phyloP scores from a whole-genome alignment of 2,329 filamentous ascomycete species.

The Trichoderma afroharzianum region DNA sequence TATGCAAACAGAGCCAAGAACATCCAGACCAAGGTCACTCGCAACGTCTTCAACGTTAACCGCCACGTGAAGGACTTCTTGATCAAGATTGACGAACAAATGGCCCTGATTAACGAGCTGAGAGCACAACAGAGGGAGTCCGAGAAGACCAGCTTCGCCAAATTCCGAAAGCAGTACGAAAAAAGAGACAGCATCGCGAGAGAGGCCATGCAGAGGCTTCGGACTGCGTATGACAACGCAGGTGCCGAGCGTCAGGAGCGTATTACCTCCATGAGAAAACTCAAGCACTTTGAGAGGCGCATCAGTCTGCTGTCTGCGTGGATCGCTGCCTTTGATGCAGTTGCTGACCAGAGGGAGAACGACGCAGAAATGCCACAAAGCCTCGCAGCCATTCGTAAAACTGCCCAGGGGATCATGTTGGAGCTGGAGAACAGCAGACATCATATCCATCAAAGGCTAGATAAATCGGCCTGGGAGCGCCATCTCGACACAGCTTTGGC shows the following conservation, averaged over 20 bases:
- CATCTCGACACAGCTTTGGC: constrained; percentile 83
- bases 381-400: constrained; percentile 75
- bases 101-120: constrained; percentile 93
- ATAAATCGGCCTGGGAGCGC: constrained; percentile 81
- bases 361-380: constrained; percentile 60
- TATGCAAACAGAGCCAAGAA: constrained; percentile 99
- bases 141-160: constrained; percentile 75
- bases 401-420: constrained; percentile 75
- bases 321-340: constrained; percentile 85
- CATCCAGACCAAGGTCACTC: constrained; percentile 98
- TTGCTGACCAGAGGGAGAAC: constrained; percentile 61
- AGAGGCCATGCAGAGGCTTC: constrained; percentile 77
- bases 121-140: constrained; percentile 89
- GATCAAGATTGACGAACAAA: constrained; percentile 98
- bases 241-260: constrained; percentile 74
- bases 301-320: constrained; percentile 85
- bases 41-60: constrained; percentile 98
- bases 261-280: constrained; percentile 72
- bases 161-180: constrained; percentile 86
- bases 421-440: constrained; percentile 89
- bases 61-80: constrained; percentile 98
- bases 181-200: constrained; percentile 73
- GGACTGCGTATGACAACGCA: constrained; percentile 79
- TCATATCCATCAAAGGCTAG: constrained; percentile 80
- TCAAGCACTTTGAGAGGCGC: constrained; percentile 77